Evolutionary conservation across 2,329 filamentous ascomycete genomes (phyloP).

Genomic region (Pezicula neosporulosa): DNA sequence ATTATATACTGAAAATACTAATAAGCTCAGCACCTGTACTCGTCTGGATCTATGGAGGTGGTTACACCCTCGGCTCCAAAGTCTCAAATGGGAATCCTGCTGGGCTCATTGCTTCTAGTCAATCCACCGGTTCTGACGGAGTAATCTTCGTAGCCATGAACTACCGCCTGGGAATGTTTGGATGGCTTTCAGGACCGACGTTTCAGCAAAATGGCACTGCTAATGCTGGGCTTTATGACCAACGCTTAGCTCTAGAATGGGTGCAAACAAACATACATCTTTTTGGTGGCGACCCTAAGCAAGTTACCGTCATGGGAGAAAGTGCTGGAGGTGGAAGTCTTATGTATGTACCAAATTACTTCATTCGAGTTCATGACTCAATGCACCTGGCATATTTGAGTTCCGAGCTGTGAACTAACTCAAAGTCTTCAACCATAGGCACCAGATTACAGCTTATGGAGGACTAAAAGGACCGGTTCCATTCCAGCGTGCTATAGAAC

Average conservation of each 20-base stretch:
- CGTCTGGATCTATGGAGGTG: conserved; percentile 49
- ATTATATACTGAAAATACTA: conserved; percentile 36
- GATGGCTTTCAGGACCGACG: conserved; percentile 32
- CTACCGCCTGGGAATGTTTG: conserved; percentile 31
- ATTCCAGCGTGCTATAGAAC: conserved; percentile 35
- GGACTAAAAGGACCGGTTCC: conserved; percentile 31
- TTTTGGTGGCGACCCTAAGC: conserved; percentile 47
- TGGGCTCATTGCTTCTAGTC: conserved; percentile 31
- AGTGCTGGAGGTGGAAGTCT: conserved; percentile 44
- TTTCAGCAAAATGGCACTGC: conserved; percentile 37
- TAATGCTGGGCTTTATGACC: conserved; percentile 48
- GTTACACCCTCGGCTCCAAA: conserved; percentile 40
- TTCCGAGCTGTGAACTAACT: too few relatives aligned
- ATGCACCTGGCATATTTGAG: too few relatives aligned
- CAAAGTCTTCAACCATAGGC: conserved; percentile 12
- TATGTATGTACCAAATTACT: conserved; percentile 48
- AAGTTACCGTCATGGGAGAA: conserved; percentile 44
- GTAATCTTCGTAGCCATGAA: conserved; percentile 32
- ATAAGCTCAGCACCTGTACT: conserved; percentile 39
- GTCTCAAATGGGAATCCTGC: conserved; percentile 32
- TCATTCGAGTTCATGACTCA: conserved; percentile 27
- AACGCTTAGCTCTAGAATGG: conserved; percentile 52
- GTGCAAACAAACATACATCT: conserved; percentile 45
- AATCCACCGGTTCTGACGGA: conserved; percentile 30
- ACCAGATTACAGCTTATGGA: conserved; percentile 51